Percentiles rank a stretch among this genome's conserved stretches.
Conservation (phyloP, 129 eudicot species). For the Artemisia argyi region DNA sequence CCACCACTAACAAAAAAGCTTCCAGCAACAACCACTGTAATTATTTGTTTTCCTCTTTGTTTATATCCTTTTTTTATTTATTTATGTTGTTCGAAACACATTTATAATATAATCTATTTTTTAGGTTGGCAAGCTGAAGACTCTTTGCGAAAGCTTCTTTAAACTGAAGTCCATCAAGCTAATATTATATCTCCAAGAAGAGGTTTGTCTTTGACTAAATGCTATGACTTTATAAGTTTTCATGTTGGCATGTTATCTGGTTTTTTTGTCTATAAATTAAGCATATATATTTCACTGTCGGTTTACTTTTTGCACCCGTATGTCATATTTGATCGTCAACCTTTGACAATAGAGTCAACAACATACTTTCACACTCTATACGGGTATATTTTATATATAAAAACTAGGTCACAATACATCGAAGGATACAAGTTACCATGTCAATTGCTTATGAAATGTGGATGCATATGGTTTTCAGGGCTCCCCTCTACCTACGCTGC, state of each 20-base stretch:
- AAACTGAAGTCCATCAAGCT: constrained; percentile 70
- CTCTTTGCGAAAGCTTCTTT: constrained; percentile 85
- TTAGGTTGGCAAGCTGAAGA: constrained; percentile 95
- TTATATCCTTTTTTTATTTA: background rate
- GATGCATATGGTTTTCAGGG: constrained; percentile 48
- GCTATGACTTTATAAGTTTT: constrained; percentile 1
- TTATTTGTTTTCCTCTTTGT: background rate
- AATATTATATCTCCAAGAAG: constrained; percentile 80
- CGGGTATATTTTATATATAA: too few species aligned
- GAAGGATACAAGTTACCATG: too few species aligned
- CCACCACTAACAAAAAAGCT: constrained; percentile 73
- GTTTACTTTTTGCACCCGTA: too few species aligned
- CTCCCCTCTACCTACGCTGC: constrained; percentile 59
- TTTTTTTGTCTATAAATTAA: background rate
- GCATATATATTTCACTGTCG: too few species aligned
- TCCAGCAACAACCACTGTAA: constrained; percentile 87
- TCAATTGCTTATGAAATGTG: too few species aligned
- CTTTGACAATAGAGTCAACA: background rate
- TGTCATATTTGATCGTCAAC: background rate
- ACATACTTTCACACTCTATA: background rate
- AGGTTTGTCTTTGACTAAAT: constrained; percentile 43
- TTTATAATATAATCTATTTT: background rate
- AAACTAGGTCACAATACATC: too few species aligned
- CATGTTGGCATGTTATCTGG: background rate
- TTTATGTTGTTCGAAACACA: background rate